phyloP scores from a whole-genome alignment of 345 rosid genomes.

The Durio zibethinus region DNA sequence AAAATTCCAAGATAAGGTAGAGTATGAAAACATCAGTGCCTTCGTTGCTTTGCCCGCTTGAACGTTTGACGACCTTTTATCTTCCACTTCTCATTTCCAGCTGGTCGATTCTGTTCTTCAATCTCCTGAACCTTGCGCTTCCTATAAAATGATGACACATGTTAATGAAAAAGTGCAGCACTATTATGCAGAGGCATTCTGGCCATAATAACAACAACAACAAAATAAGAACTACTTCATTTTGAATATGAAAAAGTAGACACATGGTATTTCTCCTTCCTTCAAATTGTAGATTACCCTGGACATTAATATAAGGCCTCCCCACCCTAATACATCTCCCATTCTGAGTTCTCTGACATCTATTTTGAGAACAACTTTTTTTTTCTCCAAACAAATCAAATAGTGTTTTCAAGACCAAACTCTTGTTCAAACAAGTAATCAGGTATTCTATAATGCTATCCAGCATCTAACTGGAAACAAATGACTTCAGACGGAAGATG shows the following conservation, averaged over 20 bases:
- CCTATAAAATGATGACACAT: not conserved
- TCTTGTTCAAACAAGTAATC: not conserved
- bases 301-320: not conserved
- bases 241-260: not conserved
- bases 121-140: slow-evolving; percentile 76
- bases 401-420: not conserved
- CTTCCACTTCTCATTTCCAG: slow-evolving; percentile 78
- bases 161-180: not conserved
- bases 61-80: slow-evolving; percentile 48
- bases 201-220: not conserved
- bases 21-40: slow-evolving; percentile 35
- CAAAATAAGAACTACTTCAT: not conserved
- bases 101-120: slow-evolving; percentile 56
- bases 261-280: not conserved
- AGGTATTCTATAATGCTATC: not conserved
- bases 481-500: not conserved
- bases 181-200: not conserved
- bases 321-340: not conserved
- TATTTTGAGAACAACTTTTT: not conserved
- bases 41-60: slow-evolving; percentile 59
- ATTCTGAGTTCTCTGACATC: not conserved
- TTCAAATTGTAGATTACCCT: not conserved
- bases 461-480: not conserved
- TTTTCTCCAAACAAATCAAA: not conserved
- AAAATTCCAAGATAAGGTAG: not conserved